Percentiles rank a stretch among this genome's conserved stretches.
These are phyloP conservation scores for Thielaviopsis euricoi DNA, from an alignment of 2,329 filamentous ascomycete genomes.

Conservation along the genomic window DNA sequence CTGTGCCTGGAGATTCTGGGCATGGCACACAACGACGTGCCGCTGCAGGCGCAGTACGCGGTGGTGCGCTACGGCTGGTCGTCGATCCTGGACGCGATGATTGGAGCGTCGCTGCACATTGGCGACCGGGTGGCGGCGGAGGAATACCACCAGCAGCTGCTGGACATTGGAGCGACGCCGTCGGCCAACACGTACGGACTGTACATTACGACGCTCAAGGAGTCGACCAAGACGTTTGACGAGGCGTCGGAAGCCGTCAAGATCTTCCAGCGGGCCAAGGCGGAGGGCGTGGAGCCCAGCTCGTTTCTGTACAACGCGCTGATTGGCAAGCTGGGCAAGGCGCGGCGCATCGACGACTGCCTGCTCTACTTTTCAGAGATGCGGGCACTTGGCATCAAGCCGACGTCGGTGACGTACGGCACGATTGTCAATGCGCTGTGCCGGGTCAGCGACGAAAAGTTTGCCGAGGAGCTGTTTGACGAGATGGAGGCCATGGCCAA, in stretches of 20 bases:
- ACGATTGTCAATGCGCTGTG: conserved; percentile 96
- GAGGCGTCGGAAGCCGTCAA: conserved; percentile 93
- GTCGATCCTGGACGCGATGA: conserved; percentile 90
- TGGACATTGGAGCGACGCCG: conserved; percentile 78
- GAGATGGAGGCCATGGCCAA: conserved; percentile 99
- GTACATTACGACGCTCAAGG: conserved; percentile 98
- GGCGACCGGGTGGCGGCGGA: conserved; percentile 68
- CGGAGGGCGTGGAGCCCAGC: conserved; percentile 86
- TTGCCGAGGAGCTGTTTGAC: conserved; percentile 93
- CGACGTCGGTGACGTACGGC: conserved; percentile 93
- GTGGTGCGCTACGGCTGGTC: conserved; percentile 92
- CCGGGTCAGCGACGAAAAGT: conserved; percentile 93
- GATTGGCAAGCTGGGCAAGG: conserved; percentile 96
- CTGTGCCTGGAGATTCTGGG: conserved; percentile 72
- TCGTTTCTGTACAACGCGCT: conserved; percentile 97
- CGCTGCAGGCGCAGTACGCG: conserved; percentile 66
- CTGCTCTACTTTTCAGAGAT: conserved; percentile 97
- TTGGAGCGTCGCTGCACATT: conserved; percentile 73
- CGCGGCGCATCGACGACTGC: conserved; percentile 92
- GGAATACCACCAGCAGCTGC: conserved; percentile 78
- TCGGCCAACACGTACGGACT: conserved; percentile 96
- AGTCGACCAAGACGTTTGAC: conserved; percentile 93
- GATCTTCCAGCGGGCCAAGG: conserved; percentile 87
- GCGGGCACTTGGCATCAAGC: conserved; percentile 80
- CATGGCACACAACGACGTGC: conserved; percentile 81